Evolutionary conservation across 2,329 filamentous ascomycete species (phyloP).

Genomic region (Colletotrichum orchidophilum): DNA sequence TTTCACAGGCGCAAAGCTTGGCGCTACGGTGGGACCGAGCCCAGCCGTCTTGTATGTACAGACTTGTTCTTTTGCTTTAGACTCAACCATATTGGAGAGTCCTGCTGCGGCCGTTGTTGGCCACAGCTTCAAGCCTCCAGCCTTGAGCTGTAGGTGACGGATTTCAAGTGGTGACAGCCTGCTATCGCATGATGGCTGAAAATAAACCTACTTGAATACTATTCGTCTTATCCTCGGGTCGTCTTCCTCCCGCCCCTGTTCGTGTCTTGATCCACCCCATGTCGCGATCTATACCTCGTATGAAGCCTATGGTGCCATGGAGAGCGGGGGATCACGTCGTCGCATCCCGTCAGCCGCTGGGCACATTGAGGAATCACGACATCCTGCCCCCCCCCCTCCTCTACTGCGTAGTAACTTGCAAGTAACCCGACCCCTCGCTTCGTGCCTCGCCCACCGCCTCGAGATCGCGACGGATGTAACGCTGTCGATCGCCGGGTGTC

Average conservation of each 20-base stretch:
- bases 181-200: constrained; percentile 5
- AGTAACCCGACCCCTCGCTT: constrained; percentile 2
- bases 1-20: constrained; percentile 14
- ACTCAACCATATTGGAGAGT: neutral
- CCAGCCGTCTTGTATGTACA: constrained; percentile 26
- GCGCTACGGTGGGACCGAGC: constrained; percentile 11
- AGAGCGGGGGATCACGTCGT: neutral
- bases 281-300: neutral
- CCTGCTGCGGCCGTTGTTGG: constrained; percentile 2
- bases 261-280: neutral
- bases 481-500: neutral
- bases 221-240: neutral
- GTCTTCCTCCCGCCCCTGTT: neutral
- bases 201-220: constrained; percentile 20
- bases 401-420: no score
- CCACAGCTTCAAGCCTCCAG: constrained; percentile 6
- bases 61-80: constrained; percentile 14
- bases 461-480: constrained; percentile 1
- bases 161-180: neutral
- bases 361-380: constrained; percentile 1
- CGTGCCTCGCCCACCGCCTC: neutral
- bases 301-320: neutral
- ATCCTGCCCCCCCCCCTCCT: neutral
- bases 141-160: neutral
- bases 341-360: neutral